Percentiles rank a stretch among this genome's conserved stretches.
These are phyloP conservation scores for Rhazya stricta DNA, from an alignment of 257 asterid genomes.

Conservation along the genomic window DNA sequence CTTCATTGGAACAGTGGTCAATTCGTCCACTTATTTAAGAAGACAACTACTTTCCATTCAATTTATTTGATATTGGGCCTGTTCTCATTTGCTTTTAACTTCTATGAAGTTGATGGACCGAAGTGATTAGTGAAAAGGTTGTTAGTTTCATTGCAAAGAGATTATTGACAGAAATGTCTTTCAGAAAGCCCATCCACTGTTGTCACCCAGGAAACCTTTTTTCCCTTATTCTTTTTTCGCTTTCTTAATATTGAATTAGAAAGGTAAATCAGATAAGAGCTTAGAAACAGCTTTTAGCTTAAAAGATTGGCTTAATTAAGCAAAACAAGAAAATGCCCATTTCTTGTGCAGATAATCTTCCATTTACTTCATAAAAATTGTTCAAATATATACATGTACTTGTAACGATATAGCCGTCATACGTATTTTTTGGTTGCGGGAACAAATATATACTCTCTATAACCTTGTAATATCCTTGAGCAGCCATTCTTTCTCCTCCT, in stretches of 20 bases:
- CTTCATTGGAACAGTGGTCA: background rate
- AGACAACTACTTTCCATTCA: background rate
- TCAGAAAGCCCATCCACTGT: background rate
- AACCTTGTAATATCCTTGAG: background rate
- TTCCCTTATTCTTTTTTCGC: background rate
- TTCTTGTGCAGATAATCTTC: background rate
- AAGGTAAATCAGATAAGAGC: background rate
- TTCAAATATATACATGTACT: background rate
- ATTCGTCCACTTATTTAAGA: background rate
- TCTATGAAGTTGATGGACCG: background rate
- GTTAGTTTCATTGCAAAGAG: background rate
- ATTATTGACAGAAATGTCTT: background rate
- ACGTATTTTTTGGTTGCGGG: background rate
- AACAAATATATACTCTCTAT: background rate
- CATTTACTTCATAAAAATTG: background rate
- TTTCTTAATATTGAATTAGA: background rate
- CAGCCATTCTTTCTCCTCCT: background rate
- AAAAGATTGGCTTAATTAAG: background rate
- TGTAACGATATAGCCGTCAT: background rate
- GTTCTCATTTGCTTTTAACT: background rate
- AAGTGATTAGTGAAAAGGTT: background rate
- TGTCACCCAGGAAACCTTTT: background rate
- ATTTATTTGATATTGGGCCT: background rate
- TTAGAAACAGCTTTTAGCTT: background rate
- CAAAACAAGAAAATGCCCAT: background rate